Conservation (phyloP, 208 protist genomes). For the Angomonas ambiguus region DNA sequence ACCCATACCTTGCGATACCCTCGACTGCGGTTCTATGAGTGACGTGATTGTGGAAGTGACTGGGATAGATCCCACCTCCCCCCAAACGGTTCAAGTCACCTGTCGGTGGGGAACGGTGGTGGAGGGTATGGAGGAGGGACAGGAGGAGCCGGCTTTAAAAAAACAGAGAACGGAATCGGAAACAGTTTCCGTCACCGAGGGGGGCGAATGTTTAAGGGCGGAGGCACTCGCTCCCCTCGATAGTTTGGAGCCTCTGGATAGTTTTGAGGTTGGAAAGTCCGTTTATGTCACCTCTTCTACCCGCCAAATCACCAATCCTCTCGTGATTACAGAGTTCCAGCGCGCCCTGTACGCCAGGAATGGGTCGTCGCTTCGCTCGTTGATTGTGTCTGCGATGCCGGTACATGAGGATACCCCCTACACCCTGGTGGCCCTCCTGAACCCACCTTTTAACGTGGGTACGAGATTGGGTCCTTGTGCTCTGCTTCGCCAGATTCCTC, state of each 20-base stretch:
- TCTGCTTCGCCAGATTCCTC: slow-evolving; percentile 17
- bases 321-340: slow-evolving; percentile 49
- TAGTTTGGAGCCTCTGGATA: slow-evolving; percentile 54
- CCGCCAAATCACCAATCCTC: slow-evolving; percentile 57
- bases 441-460: slow-evolving; percentile 40
- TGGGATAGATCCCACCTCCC: slow-evolving; percentile 42
- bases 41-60: slow-evolving; percentile 68
- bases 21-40: slow-evolving; percentile 21
- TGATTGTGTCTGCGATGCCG: slow-evolving; percentile 32
- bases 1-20: slow-evolving; percentile 44
- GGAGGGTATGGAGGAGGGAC: background rate
- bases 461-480: slow-evolving; percentile 39
- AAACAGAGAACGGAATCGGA: slow-evolving; percentile 16
- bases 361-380: slow-evolving; percentile 6
- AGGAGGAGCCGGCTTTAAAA: slow-evolving; percentile 6
- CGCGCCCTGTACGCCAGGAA: slow-evolving; percentile 16
- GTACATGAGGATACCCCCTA: slow-evolving; percentile 63
- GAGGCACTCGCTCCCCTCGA: slow-evolving; percentile 31
- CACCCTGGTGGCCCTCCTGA: slow-evolving; percentile 57
- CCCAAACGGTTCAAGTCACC: slow-evolving; percentile 49
- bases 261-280: slow-evolving; percentile 42
- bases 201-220: background rate
- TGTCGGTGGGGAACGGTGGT: slow-evolving; percentile 16
- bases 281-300: slow-evolving; percentile 56
- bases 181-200: slow-evolving; percentile 1